A percentile compares a stretch with the other conserved stretches of the same genome.
phyloP scores from a whole-genome alignment of 768 basidiomycete species.

The Termitomyces sp. region DNA sequence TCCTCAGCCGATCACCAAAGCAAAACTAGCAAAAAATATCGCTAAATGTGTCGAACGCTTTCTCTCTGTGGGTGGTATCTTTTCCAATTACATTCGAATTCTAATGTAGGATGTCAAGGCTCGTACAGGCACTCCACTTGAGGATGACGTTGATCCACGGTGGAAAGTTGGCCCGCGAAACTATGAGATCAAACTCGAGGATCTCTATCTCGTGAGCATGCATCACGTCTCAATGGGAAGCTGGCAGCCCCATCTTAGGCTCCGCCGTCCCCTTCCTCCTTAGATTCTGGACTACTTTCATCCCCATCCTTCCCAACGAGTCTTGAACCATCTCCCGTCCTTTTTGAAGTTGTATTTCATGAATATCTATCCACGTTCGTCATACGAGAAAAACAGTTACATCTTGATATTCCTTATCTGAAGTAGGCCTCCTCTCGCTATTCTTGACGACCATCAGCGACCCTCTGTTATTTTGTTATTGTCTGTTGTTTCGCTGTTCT shows the following conservation, averaged over 20 bases:
- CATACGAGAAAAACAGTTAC: not conserved
- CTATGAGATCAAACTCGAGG: slow-evolving; percentile 55
- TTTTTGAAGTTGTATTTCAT: not conserved
- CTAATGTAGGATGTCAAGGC: slow-evolving; percentile 33
- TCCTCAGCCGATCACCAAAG: slow-evolving; percentile 70
- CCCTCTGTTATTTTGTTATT: not conserved
- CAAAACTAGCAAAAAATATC: slow-evolving; percentile 76
- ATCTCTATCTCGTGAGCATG: slow-evolving; percentile 71
- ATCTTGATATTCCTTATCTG: too few relatives aligned
- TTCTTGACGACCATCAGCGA: not conserved
- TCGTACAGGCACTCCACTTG: slow-evolving; percentile 45
- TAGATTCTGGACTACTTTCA: too few relatives aligned
- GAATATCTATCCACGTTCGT: not conserved
- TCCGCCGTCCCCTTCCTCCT: slow-evolving; percentile 40
- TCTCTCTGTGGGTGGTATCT: slow-evolving; percentile 41
- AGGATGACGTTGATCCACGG: slow-evolving; percentile 55
- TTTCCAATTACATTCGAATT: slow-evolving; percentile 2
- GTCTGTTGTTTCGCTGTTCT: not conserved
- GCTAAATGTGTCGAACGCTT: slow-evolving; percentile 75
- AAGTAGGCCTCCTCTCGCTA: too few relatives aligned
- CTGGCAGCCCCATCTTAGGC: slow-evolving; percentile 77
- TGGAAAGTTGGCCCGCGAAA: slow-evolving; percentile 61
- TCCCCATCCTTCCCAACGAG: too few relatives aligned
- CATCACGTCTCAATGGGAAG: slow-evolving; percentile 82
- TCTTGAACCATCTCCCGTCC: not conserved